Base-by-base conservation (phyloP, 2,329 filamentous ascomycete genomes). In the Pseudopyricularia cyperi region DNA sequence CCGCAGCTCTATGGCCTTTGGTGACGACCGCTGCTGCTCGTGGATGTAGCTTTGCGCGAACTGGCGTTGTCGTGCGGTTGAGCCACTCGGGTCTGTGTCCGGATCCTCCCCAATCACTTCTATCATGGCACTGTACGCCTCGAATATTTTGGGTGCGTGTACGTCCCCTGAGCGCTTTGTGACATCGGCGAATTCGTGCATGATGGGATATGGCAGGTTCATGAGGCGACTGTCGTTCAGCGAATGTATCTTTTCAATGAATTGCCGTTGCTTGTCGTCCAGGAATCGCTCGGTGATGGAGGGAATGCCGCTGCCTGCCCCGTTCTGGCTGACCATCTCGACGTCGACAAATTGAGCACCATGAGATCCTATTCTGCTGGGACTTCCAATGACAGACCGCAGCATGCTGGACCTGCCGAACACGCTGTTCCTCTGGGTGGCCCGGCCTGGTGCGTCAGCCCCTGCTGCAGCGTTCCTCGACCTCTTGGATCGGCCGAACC, bases 351-450 rank as follows among this genome's bases (percentile, higher is more conserved):
- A 89, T 52, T 81, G 76, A 32, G 77, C 63, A 51, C 77, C 69
- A 56, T 89, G 80, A 15, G 76, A 70, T 32, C 84, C 82, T 53
- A 85, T 79, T 55, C 78, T 76, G 59, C 79, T 84, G 12, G 89
- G 82, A 26, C 83, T 82, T 47, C 91, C 91, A 64, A 97, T 93
- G 52, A 96, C 85, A 9, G 91, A 95, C 59, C 84, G 87, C 54
- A 86, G 83, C 60, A 94, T 73, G 50, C 75, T 80, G 12, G 88
- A 88, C 53, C 73, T 73, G 52, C 76, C 77, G 53, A 80, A 86
- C 17, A 80, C 70, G 62, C 81, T 83, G 56, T 73, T 71, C 54
- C 69, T 68, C 58, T 68, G 68, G 33, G 57, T 58, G 9, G 60
- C 59, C 53, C 48, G 52, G 51, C 24, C 64, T 50, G 52, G 33